Percentiles rank a stretch among this genome's conserved stretches.
Conservation (phyloP, 352 stramenopile species). For the Phytophthora sojae region DNA sequence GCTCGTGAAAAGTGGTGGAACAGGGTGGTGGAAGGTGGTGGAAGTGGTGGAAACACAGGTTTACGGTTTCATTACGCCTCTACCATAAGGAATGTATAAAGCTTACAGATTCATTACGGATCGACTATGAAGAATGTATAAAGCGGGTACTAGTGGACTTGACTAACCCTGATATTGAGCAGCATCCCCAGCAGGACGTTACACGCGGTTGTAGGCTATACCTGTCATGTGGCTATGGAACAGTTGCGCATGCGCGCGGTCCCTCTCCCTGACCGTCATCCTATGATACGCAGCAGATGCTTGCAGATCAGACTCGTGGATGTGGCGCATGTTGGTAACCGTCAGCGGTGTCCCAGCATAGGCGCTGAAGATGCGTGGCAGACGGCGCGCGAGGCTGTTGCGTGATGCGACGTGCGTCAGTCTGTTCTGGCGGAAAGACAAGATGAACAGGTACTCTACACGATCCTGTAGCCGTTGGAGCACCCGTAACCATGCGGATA, state of each 20-base stretch:
- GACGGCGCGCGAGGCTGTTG: not conserved
- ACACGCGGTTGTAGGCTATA: not conserved
- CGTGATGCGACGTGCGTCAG: not conserved
- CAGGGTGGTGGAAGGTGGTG: no score
- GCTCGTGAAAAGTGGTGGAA: no score
- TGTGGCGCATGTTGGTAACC: not conserved
- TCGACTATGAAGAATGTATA: not conserved
- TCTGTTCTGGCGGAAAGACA: not conserved
- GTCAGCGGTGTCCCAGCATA: not conserved
- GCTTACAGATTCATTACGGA: not conserved
- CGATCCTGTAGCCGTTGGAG: not conserved
- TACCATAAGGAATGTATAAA: not conserved
- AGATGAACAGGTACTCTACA: not conserved
- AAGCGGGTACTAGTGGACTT: not conserved
- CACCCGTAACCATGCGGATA: not conserved
- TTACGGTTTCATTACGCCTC: no score
- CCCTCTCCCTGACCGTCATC: not conserved
- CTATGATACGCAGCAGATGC: not conserved
- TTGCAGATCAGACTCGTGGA: constrained; percentile 2
- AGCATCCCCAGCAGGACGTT: not conserved
- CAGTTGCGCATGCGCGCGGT: not conserved
- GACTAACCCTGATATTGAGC: not conserved
- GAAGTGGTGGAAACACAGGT: no score
- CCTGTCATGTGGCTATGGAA: not conserved
- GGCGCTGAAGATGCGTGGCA: not conserved